Evolutionary conservation across 1,284 basidiomycete genomes (phyloP), one percentile per base, ranked within the genome.

Genomic region (Naganishia sp.): DNA sequence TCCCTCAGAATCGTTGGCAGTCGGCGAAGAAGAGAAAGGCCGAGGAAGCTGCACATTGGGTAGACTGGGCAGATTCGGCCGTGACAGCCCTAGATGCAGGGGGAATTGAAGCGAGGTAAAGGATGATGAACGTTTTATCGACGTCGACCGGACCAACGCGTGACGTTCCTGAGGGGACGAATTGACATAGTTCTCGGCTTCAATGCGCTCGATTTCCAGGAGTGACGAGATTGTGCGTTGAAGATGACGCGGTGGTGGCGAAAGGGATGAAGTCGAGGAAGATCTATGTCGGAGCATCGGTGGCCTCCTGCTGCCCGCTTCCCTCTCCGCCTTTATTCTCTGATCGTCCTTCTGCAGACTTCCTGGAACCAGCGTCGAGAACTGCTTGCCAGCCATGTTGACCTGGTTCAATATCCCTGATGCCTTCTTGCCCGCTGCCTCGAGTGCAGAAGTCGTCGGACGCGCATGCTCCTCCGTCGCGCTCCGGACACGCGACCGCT

Each of bases 191-290:
- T 47, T 50, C 31, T 60, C 54, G 43, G 50, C 35, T 39, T 61
- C 45, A 43, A 51, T 53, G 11, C 45, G 57, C 17, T 51, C 42
- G 13, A 50, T 25, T 11, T 66, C 55, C 17, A 67, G 53, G 13
- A 67, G 28, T 2, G 66, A 55, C 25, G 66, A 62, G 23, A 67
- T 63, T 23, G 66, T 67, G 9, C 60, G 60, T 49, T 67, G 66
- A 4, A 63, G 46, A 25, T 67, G 53, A 10, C 66, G 43, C 39
- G 66, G 54, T 5, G 60, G 7, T n/a, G 66, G 54, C 32, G 50
- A 31, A 6, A 67, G 56, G 1, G 46, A 49, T 18, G 66, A 63
- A 6, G 60, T 49, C 1, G 66, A 67, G n/a, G 47, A 55, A 6
- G 66, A 67, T 42, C 60, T 23, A 46, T 67, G 58, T 5, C 60